Evolutionary conservation across 139 green algal genomes (phyloP), one percentile per base, ranked within the genome.

Genomic region (Ulvella scutata): DNA sequence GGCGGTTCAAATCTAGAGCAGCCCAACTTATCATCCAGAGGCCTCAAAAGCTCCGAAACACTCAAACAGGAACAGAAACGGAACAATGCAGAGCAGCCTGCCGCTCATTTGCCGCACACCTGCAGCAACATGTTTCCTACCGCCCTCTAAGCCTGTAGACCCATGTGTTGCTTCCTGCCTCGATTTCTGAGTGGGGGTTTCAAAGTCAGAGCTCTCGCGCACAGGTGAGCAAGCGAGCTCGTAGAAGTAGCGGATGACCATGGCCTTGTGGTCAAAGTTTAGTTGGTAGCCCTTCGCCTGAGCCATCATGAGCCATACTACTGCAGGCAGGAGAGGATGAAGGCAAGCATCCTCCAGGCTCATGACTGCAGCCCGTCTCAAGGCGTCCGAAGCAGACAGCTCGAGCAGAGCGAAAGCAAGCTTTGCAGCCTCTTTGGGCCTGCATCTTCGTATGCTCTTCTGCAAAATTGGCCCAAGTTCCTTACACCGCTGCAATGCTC

Each of bases 281-380:
- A 77, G 43, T 13, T 29, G 29, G 35, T 76, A 78, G 7, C 78
- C 74, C 17, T 84, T 79, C 28, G 83, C 79, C 72, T 75, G 23
- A 4, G 86, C 86, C 21, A 72, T 73, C 82, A 88, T 90, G 21
- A 85, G 74, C 84, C 84, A 90, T 7, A 84, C 78, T 29, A 87
- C 62, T 29, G 87, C 74, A 4, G 84, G 86, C 62, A 88, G 76
- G 29, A 62, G 62, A 2, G 84, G 84, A 75, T 88, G 86, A 74
- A 90, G 79, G 7, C 87, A 37, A 0, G 79, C 75, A 75, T 90
- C 86, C 78, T 90, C 85, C 35, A 90, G 13, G 37, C 80, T 87
- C 35, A 90, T 82, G 38, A 90, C 72, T 51, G 75, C 73, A 21
- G 83, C 62, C 23, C 86, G 82, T 17, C 86, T 62, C 43, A 87